Evolutionary conservation across 1,139 yeast genomes (phyloP).

Genomic region (Taphrina populina): DNA sequence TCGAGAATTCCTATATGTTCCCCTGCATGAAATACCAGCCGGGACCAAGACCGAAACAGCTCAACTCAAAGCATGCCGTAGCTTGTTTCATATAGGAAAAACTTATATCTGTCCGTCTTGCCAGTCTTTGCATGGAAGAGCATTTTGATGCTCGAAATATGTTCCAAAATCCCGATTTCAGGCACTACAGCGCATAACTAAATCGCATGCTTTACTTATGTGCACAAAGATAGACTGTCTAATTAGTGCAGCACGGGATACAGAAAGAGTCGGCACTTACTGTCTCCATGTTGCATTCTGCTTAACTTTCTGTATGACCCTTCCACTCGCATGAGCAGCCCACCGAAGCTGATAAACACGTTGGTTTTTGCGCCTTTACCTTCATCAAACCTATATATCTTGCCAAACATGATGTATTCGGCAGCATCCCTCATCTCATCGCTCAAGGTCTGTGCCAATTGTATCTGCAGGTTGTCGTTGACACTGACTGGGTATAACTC

Average conservation of each 20-base stretch:
- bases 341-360: slow-evolving; percentile 94
- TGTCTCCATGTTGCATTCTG: slow-evolving; percentile 84
- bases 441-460: slow-evolving; percentile 73
- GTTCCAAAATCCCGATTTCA: too few relatives aligned
- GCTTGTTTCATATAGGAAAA: too few relatives aligned
- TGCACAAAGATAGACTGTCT: slow-evolving; percentile 12
- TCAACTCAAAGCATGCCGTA: too few relatives aligned
- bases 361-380: slow-evolving; percentile 59
- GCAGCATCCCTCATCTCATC: slow-evolving; percentile 85
- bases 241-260: background rate
- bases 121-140: too few relatives aligned
- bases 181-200: background rate
- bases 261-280: background rate
- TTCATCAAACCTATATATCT: slow-evolving; percentile 95
- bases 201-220: background rate
- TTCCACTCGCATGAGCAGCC: slow-evolving; percentile 86
- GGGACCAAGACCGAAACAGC: too few relatives aligned
- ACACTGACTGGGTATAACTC: slow-evolving; percentile 84
- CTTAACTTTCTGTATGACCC: slow-evolving; percentile 91
- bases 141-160: too few relatives aligned
- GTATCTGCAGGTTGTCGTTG: slow-evolving; percentile 81
- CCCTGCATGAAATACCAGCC: too few relatives aligned
- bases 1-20: too few relatives aligned
- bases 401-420: slow-evolving; percentile 98
- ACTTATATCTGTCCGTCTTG: too few relatives aligned